Percentiles rank a stretch among this genome's conserved stretches.
phyloP scores from a whole-genome alignment of 495 filamentous ascomycete genomes.

The Lasiosphaeria hispida region DNA sequence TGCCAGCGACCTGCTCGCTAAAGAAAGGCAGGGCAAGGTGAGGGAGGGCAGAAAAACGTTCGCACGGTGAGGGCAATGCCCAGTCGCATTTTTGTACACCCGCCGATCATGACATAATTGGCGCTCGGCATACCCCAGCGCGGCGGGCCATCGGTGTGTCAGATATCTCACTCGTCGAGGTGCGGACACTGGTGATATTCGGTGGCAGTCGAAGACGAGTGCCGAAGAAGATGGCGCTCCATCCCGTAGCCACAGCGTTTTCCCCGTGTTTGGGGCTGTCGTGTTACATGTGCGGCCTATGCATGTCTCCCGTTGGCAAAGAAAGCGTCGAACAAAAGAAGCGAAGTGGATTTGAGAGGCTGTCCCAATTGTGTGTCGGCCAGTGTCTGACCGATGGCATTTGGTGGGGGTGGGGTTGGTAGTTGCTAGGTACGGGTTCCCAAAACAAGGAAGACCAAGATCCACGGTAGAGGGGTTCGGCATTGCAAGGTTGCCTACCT shows the following conservation, averaged over 20 bases:
- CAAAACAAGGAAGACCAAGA: conserved; percentile 11
- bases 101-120: conserved; percentile 21
- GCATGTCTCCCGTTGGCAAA: too few relatives aligned
- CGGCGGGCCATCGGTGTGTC: background rate
- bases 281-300: background rate
- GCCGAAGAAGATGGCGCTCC: background rate
- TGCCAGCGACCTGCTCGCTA: background rate
- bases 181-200: background rate
- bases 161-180: background rate
- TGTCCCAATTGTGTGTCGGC: too few relatives aligned
- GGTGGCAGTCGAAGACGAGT: background rate
- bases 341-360: too few relatives aligned
- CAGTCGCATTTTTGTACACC: background rate
- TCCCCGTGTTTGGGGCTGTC: background rate
- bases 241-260: background rate
- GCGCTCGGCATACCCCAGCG: background rate
- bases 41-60: background rate
- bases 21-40: background rate
- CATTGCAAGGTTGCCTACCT: background rate
- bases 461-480: background rate
- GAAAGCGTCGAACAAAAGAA: too few relatives aligned
- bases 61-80: background rate
- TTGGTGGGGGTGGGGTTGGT: background rate
- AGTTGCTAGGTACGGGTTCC: background rate
- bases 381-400: too few relatives aligned